phyloP scores from a whole-genome alignment of 805 yeast species.

The Sugiyamaella boreocaroliniensis region DNA sequence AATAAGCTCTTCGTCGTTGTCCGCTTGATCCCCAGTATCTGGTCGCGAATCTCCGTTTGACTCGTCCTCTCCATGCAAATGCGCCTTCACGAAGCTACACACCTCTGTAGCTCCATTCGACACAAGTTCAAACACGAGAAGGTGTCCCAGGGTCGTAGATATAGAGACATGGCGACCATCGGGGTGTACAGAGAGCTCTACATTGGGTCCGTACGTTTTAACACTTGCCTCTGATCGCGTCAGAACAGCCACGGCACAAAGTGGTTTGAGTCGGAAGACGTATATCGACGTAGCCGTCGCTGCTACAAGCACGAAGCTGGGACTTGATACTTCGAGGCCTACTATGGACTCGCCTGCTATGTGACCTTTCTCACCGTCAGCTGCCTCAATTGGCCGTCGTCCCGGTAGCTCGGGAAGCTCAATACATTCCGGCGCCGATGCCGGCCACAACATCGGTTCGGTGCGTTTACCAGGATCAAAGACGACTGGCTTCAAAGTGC shows the following conservation, averaged over 20 bases:
- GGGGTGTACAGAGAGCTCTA: conserved; percentile 35
- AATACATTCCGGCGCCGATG: conserved; percentile 4
- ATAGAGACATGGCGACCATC: conserved; percentile 36
- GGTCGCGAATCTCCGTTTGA: background rate
- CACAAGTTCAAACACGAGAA: conserved; percentile 19
- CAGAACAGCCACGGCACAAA: conserved; percentile 44
- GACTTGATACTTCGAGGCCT: conserved; percentile 26
- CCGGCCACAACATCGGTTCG: conserved; percentile 5
- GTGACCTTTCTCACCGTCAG: background rate
- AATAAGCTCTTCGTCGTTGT: conserved; percentile 9
- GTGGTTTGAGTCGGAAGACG: conserved; percentile 36
- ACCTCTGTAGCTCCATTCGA: conserved; percentile 15
- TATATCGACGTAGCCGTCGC: conserved; percentile 36
- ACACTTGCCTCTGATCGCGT: conserved; percentile 40
- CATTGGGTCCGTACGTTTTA: conserved; percentile 42
- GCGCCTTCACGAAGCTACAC: conserved; percentile 9
- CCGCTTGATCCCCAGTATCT: conserved; percentile 1
- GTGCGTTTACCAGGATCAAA: background rate
- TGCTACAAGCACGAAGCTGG: conserved; percentile 29
- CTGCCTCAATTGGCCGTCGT: background rate
- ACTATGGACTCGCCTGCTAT: conserved; percentile 31
- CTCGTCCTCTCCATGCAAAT: conserved; percentile 7
- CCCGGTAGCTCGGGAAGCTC: background rate
- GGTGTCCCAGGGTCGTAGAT: conserved; percentile 20
- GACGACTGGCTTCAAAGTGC: too few species aligned